These are phyloP conservation scores for Gryganskiella cystojenkinii DNA, from an alignment of 192 early-diverging fungal genomes.

Conservation along the genomic window DNA sequence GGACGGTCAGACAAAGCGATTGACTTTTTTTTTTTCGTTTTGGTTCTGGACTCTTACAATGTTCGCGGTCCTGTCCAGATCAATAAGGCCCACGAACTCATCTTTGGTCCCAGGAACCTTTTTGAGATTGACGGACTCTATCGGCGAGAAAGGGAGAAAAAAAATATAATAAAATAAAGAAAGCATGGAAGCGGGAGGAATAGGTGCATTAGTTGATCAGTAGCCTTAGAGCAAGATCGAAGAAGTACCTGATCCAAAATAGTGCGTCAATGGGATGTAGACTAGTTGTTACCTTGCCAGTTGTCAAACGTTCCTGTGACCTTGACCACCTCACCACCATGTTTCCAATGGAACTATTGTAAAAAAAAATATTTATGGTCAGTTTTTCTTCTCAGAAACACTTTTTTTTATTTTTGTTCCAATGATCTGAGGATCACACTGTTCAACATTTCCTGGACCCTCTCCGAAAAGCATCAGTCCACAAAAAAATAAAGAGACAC, in stretches of 20 bases:
- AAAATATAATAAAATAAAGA: conserved; percentile 1
- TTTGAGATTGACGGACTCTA: conserved; percentile 29
- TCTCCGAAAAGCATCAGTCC: no score
- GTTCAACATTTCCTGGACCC: no score
- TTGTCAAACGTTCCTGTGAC: conserved; percentile 54
- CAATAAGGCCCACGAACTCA: conserved; percentile 20
- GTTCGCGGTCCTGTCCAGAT: conserved; percentile 29
- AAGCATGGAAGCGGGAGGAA: neutral
- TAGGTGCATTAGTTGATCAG: no score
- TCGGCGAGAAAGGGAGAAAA: neutral
- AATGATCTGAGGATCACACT: neutral
- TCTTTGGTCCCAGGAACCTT: conserved; percentile 18
- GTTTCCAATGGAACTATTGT: conserved; percentile 49
- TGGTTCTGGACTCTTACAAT: conserved; percentile 13
- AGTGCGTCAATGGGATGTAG: no score
- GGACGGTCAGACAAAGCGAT: neutral
- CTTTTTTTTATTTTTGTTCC: neutral
- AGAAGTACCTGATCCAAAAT: no score
- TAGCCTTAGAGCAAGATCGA: no score
- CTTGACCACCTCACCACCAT: conserved; percentile 50
- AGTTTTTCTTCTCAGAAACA: neutral
- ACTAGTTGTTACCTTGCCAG: conserved; percentile 42
- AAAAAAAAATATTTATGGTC: neutral
- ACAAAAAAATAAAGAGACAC: no score
- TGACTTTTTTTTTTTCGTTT: neutral